Conservation (phyloP, 2,329 filamentous ascomycete genomes). For the Diaporthe sp. region DNA sequence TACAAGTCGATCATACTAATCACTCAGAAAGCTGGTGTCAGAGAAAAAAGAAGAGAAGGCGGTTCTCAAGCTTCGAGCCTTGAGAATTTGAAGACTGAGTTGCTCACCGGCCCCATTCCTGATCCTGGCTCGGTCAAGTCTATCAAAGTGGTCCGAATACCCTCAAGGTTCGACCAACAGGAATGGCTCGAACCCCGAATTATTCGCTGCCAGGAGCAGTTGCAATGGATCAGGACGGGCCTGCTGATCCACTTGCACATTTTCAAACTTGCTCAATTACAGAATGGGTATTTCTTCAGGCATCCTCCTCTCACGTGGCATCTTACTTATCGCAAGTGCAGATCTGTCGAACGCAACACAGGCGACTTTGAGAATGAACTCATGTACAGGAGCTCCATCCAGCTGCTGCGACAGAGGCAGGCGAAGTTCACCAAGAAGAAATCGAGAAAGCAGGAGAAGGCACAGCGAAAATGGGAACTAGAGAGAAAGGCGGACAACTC, state of each 20-base stretch:
- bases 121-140: conserved; percentile 24
- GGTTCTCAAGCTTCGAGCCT: neutral
- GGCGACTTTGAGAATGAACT: conserved; percentile 33
- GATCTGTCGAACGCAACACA: neutral
- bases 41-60: neutral
- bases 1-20: conserved; percentile 35
- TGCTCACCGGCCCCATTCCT: conserved; percentile 30
- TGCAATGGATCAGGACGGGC: conserved; percentile 23
- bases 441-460: conserved; percentile 11
- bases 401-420: neutral
- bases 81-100: conserved; percentile 1
- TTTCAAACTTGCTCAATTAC: conserved; percentile 11
- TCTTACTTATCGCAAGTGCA: neutral
- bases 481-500: neutral
- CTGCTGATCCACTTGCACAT: conserved; percentile 33
- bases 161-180: neutral
- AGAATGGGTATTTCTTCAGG: neutral
- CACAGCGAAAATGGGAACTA: conserved; percentile 9
- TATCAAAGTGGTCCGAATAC: neutral
- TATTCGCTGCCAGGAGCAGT: conserved; percentile 14
- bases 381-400: neutral
- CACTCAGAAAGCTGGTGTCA: neutral
- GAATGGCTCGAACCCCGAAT: conserved; percentile 6
- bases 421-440: neutral
- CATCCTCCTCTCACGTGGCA: no score